These are phyloP conservation scores for Mrakia hoshinonis DNA, from an alignment of 768 basidiomycete genomes.

Conservation along the genomic window DNA sequence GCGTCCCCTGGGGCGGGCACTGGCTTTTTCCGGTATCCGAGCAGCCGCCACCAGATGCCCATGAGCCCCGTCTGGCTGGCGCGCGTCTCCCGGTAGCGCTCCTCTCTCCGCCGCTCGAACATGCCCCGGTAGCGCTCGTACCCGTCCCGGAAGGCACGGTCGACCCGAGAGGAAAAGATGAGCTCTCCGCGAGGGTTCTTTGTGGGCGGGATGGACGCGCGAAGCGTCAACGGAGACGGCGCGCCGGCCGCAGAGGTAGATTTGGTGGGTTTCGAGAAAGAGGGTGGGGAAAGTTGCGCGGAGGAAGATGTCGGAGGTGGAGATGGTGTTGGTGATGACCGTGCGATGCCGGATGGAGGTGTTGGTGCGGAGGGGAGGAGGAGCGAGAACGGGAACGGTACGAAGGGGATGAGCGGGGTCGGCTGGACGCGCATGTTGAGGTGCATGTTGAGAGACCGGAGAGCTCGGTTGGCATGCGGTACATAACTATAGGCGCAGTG, in stretches of 20 bases:
- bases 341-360: neutral
- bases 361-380: constrained; percentile 26
- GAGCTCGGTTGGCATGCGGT: constrained; percentile 83
- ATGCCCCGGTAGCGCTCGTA: constrained; percentile 85
- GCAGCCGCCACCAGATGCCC: constrained; percentile 19
- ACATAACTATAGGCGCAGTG: constrained; percentile 74
- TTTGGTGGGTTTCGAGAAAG: neutral
- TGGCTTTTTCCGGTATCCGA: constrained; percentile 20
- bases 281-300: neutral
- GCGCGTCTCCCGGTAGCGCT: constrained; percentile 47
- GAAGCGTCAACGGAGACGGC: constrained; percentile 43
- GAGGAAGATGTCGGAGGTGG: neutral
- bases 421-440: constrained; percentile 76
- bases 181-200: constrained; percentile 89
- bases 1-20: neutral
- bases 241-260: constrained; percentile 26
- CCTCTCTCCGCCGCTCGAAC: constrained; percentile 71
- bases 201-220: constrained; percentile 73
- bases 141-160: constrained; percentile 68
- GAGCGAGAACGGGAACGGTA: constrained; percentile 37
- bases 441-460: constrained; percentile 92
- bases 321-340: neutral
- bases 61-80: constrained; percentile 14
- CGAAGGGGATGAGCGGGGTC: constrained; percentile 44
- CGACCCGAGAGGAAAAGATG: constrained; percentile 85